Evolutionary conservation across 306 rosid genomes (phyloP).

Genomic region (Vachellia collinsii): DNA sequence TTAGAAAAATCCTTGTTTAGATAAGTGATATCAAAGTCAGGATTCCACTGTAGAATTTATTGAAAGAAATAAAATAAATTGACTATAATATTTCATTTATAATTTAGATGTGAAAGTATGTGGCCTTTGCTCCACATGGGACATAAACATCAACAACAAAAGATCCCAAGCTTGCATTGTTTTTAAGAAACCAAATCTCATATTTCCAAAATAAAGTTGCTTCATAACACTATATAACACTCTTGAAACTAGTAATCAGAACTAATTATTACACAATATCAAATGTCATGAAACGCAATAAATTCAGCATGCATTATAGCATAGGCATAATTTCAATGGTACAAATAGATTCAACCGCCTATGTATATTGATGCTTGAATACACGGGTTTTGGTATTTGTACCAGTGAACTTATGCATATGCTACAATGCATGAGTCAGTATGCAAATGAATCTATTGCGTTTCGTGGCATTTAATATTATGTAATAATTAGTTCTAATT

Average conservation of each 20-base stretch:
- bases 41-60: too few relatives aligned
- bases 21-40: too few relatives aligned
- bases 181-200: background rate
- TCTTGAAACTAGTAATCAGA: background rate
- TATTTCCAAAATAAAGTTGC: background rate
- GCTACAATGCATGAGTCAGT: constrained; percentile 7
- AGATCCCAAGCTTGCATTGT: background rate
- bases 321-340: too few relatives aligned
- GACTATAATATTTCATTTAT: too few relatives aligned
- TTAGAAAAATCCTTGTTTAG: too few relatives aligned
- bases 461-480: background rate
- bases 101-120: background rate
- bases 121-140: background rate
- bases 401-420: background rate
- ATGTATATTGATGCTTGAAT: background rate
- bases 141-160: background rate
- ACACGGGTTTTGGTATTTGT: background rate
- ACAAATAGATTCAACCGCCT: too few relatives aligned
- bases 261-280: background rate
- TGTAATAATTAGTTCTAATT: background rate
- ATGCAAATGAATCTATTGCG: background rate
- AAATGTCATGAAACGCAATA: background rate
- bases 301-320: too few relatives aligned
- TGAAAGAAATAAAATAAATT: too few relatives aligned
- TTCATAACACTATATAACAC: background rate